phyloP scores from a whole-genome alignment of 768 basidiomycete genomes.

The Leccinum imitatum region DNA sequence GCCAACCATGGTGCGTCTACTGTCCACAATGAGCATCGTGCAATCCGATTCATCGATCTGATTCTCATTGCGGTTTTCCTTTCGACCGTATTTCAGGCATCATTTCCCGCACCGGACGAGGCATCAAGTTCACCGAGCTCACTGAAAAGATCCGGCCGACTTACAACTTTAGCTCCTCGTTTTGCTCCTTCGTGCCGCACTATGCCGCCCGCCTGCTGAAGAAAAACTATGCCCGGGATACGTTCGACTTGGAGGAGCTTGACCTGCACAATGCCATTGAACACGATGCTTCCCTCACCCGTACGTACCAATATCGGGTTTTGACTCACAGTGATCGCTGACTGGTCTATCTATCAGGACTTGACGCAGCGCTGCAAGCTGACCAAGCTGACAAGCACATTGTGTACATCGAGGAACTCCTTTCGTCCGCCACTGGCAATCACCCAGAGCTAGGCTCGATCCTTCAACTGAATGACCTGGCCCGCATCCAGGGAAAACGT shows the following conservation, averaged over 20 bases:
- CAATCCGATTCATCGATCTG: not conserved
- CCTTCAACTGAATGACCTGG: conserved; percentile 59
- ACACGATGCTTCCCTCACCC: conserved; percentile 36
- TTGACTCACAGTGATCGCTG: not conserved
- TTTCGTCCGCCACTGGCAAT: conserved; percentile 60
- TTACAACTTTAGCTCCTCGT: conserved; percentile 69
- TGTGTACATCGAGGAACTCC: conserved; percentile 54
- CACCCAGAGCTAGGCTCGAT: conserved; percentile 44
- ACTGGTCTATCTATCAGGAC: conserved; percentile 39
- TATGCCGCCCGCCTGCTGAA: conserved; percentile 57
- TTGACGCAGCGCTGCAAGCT: conserved; percentile 46
- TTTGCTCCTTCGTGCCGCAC: conserved; percentile 66
- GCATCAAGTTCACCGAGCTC: conserved; percentile 60
- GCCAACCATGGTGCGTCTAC: conserved; percentile 71
- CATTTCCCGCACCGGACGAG: conserved; percentile 62
- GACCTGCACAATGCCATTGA: conserved; percentile 65
- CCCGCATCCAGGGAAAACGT: conserved; percentile 56
- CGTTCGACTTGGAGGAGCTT: conserved; percentile 64
- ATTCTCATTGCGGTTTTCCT: not conserved
- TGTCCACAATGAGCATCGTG: too few species aligned
- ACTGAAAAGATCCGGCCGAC: conserved; percentile 45
- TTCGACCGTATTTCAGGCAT: conserved; percentile 29
- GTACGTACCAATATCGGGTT: conserved; percentile 15
- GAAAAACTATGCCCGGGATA: conserved; percentile 54
- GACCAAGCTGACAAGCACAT: conserved; percentile 55